Evolutionary conservation across 2,329 filamentous ascomycete species (phyloP), one percentile per base, ranked within the genome.

Genomic region (Aspergillus candidus): DNA sequence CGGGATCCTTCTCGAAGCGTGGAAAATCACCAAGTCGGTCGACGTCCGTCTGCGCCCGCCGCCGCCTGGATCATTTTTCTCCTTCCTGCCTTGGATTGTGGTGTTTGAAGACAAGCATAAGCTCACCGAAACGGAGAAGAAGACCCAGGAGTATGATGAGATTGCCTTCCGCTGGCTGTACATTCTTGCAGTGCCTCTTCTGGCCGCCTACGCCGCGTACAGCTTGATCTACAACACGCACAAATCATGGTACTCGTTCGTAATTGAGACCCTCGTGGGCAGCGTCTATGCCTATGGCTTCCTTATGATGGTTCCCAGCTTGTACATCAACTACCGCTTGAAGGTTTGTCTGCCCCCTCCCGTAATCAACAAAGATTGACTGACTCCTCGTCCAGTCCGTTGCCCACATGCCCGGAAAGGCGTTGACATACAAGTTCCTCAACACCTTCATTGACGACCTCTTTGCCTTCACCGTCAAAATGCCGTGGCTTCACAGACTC

Each of bases 371-470:
- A 41, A 10, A 22, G 36, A 39, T 53, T 59, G 43, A 60, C 39
- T 35, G 32, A 30, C 33, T 48, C 30, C 46, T 38, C 29, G 37
- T 41, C 10, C 48, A 80, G 66, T 78, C 73, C 55, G 88, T 97
- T 30, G 93, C 93, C 10, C 93, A 98, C 71, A 95, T 98, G 91
- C 90, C 93, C 1, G 88, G 78, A 55, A 91, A 88, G 72, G 89
- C 93, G 38, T 93, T 98, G 88, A 91, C 84, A 66, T 96, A 96
- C 79, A 96, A 97, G 72, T 95, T 95, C 71, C 74, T 97, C 53
- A 96, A 97, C 73, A 97, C 93, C 4, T 98, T 98, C 67, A 97
- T 98, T 65, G 93, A 98, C 68, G 93, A 98, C 63, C 75, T 98
- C 29, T 98, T 98, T 62, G 93, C 93, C 2, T 98, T 97, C 61